Conservation (phyloP, 176 grass and related monocot species). For the Chrysopogon serrulatus region DNA sequence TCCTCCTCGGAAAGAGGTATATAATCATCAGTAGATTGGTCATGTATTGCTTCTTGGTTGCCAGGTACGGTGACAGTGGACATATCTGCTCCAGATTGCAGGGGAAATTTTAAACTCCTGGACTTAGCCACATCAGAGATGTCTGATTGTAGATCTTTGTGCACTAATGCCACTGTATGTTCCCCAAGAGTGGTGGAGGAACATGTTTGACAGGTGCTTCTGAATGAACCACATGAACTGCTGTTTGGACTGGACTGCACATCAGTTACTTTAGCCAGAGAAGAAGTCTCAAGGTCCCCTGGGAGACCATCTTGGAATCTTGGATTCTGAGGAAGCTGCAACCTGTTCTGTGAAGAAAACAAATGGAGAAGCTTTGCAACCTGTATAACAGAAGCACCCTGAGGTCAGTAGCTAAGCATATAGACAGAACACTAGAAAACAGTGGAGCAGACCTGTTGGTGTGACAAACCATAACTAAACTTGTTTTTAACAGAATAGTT, state of each 20-base stretch:
- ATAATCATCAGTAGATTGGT: constrained; percentile 43
- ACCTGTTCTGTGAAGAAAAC: constrained; percentile 51
- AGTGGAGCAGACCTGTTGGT: constrained; percentile 42
- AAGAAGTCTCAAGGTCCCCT: constrained; percentile 32
- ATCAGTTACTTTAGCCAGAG: constrained; percentile 37
- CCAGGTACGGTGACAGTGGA: neutral
- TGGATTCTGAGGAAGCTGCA: constrained; percentile 14
- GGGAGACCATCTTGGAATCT: constrained; percentile 14
- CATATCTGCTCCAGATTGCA: constrained; percentile 24
- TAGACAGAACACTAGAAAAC: constrained; percentile 5
- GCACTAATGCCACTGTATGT: neutral
- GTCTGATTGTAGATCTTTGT: constrained; percentile 5
- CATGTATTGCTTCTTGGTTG: constrained; percentile 27
- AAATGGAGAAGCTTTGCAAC: constrained; percentile 52
- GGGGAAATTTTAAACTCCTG: constrained; percentile 11
- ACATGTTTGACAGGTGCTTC: constrained; percentile 37
- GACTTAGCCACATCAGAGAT: constrained; percentile 28
- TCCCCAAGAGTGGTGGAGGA: constrained; percentile 38
- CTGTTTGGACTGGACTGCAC: constrained; percentile 33
- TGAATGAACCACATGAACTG: constrained; percentile 41
- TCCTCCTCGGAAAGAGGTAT: constrained; percentile 35
- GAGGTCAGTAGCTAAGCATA: constrained; percentile 21
- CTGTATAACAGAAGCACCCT: constrained; percentile 34
- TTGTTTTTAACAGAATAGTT: constrained; percentile 21
- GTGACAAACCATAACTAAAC: constrained; percentile 31